Conservation (phyloP, 176 grass and related monocot genomes). For the Carex myosuroides region DNA sequence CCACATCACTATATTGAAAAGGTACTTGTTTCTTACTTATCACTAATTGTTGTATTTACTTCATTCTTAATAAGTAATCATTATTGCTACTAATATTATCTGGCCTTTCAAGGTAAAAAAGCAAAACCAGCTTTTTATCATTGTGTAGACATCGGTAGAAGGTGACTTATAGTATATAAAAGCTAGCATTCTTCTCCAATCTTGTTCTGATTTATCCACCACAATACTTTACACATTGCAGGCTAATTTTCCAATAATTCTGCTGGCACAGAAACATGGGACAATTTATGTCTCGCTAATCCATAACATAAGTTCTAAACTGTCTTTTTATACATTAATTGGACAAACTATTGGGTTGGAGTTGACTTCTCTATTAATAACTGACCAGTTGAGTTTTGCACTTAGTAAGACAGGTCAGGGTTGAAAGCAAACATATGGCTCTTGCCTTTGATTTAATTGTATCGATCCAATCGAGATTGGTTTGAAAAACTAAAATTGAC, state of each 20-base stretch:
- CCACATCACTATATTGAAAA: slow-evolving; percentile 52
- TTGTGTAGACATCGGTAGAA: not conserved
- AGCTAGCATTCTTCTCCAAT: not conserved
- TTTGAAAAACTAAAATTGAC: not conserved
- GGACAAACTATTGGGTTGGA: not conserved
- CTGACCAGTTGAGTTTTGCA: not conserved
- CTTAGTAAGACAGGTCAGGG: not conserved
- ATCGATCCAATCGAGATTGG: not conserved
- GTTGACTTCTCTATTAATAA: not conserved
- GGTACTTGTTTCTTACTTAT: slow-evolving; percentile 21
- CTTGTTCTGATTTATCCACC: not conserved
- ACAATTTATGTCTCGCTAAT: not conserved
- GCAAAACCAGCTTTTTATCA: not conserved
- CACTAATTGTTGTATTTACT: not conserved
- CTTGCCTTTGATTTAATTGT: not conserved
- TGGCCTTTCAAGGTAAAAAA: not conserved
- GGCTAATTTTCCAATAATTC: not conserved
- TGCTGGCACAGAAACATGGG: not conserved
- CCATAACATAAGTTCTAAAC: not conserved
- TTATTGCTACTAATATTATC: not conserved
- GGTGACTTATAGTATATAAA: not conserved
- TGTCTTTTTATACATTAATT: not conserved
- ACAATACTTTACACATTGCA: not conserved
- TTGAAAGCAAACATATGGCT: not conserved
- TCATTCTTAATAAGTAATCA: not conserved